Percentiles rank a stretch among this genome's conserved stretches.
Evolutionary conservation across 2,329 filamentous ascomycete genomes (phyloP).

Genomic region (Phoma sp.): DNA sequence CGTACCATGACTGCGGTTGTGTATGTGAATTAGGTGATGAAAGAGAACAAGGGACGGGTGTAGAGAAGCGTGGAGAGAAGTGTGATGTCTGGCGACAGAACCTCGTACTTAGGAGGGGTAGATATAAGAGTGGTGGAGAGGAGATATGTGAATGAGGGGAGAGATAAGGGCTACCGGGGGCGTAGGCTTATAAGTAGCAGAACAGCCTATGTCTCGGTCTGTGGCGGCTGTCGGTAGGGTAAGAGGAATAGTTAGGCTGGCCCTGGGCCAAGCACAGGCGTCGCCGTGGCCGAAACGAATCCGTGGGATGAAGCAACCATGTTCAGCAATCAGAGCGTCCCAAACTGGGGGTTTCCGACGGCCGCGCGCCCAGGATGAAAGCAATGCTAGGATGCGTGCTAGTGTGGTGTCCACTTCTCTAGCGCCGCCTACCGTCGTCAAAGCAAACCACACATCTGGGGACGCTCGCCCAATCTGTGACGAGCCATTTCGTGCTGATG

Average conservation of each 20-base stretch:
- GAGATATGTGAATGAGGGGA: constrained; percentile 26
- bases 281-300: constrained; percentile 46
- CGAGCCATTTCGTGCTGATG: constrained; percentile 16
- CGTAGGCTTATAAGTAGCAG: constrained; percentile 39
- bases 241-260: constrained; percentile 29
- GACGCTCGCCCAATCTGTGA: constrained; percentile 22
- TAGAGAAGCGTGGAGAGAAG: background rate
- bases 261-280: constrained; percentile 42
- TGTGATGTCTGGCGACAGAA: constrained; percentile 15
- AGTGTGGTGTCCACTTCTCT: constrained; percentile 25
- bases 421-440: constrained; percentile 28
- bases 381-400: constrained; percentile 13
- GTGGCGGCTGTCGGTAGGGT: constrained; percentile 38
- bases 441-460: constrained; percentile 28
- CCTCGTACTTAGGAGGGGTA: constrained; percentile 26
- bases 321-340: constrained; percentile 31
- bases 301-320: constrained; percentile 49
- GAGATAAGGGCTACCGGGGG: constrained; percentile 37
- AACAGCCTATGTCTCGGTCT: constrained; percentile 36
- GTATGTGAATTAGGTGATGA: constrained; percentile 12
- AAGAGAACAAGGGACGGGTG: constrained; percentile 6
- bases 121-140: constrained; percentile 23
- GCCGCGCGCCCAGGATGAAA: constrained; percentile 23
- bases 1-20: constrained; percentile 44
- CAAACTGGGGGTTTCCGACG: constrained; percentile 25